Evolutionary conservation across 306 rosid species (phyloP).

Genomic region (Rosa rugosa): DNA sequence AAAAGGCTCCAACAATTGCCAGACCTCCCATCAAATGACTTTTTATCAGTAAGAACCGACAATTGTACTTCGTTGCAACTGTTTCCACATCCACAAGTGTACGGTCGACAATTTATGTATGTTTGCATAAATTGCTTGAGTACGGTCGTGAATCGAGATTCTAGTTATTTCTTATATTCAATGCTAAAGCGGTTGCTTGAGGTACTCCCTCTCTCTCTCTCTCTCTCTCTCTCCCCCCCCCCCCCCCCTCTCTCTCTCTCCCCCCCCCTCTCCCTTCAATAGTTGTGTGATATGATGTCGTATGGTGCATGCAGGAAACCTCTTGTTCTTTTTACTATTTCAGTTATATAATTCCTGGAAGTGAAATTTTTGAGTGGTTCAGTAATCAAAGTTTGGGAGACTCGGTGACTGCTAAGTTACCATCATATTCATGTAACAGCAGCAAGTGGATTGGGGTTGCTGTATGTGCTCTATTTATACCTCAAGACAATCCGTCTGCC

Average conservation of each 20-base stretch:
- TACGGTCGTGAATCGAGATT: not conserved
- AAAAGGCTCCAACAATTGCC: constrained; percentile 21
- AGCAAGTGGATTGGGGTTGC: constrained; percentile 1
- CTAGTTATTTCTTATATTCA: not conserved
- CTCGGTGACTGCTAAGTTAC: not conserved
- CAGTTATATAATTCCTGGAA: constrained; percentile 19
- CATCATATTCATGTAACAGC: not conserved
- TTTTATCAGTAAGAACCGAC: not conserved
- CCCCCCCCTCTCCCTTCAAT: not conserved
- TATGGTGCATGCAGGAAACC: constrained; percentile 7
- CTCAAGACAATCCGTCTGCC: not conserved
- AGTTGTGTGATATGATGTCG: not conserved
- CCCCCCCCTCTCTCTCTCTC: not conserved
- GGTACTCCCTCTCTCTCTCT: not conserved
- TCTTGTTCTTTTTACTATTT: not conserved
- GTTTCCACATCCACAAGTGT: not conserved
- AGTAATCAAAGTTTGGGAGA: not conserved
- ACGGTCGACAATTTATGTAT: not conserved
- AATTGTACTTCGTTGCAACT: not conserved
- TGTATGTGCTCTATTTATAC: not conserved
- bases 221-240: not conserved
- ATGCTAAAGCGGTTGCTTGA: not conserved
- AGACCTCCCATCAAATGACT: constrained; percentile 10
- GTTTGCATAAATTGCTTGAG: not conserved
- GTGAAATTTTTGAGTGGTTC: constrained; percentile 22